These are phyloP conservation scores for Xerophyta viscosa DNA, from an alignment of 106 monocot genomes.

Conservation along the genomic window DNA sequence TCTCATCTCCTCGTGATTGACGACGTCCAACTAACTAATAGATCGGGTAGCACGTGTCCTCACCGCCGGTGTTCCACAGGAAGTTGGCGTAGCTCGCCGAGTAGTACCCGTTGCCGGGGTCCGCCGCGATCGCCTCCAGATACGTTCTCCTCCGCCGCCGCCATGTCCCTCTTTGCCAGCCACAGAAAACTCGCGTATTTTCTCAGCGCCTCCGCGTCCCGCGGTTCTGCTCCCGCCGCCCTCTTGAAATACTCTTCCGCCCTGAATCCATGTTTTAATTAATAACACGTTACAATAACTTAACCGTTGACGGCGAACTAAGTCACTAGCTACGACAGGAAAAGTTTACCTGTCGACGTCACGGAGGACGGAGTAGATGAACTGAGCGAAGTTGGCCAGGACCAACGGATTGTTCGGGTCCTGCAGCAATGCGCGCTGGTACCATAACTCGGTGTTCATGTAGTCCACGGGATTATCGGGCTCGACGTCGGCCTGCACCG, in stretches of 20 bases:
- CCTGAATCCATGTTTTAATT: constrained; percentile 16
- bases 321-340: not conserved
- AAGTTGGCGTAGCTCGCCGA: constrained; percentile 81
- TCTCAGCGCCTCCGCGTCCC: constrained; percentile 56
- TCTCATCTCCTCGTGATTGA: no score
- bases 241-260: constrained; percentile 79
- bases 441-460: constrained; percentile 32
- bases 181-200: constrained; percentile 83
- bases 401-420: constrained; percentile 48
- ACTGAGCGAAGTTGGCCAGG: constrained; percentile 68
- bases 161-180: constrained; percentile 56
- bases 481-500: constrained; percentile 20
- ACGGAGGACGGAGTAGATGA: constrained; percentile 49
- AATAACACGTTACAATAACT: not conserved
- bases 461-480: constrained; percentile 17
- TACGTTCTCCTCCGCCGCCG: constrained; percentile 73
- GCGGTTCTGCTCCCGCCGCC: constrained; percentile 40
- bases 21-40: constrained; percentile 4
- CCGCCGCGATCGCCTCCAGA: constrained; percentile 63
- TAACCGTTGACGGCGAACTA: not conserved
- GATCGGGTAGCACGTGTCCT: constrained; percentile 77
- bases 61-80: constrained; percentile 89
- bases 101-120: constrained; percentile 48
- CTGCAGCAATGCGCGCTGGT: constrained; percentile 25
- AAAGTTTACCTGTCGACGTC: constrained; percentile 45